Evolutionary conservation across 2,329 filamentous ascomycete species (phyloP), one percentile per base, ranked within the genome.

Genomic region (Escovopsis sp.): DNA sequence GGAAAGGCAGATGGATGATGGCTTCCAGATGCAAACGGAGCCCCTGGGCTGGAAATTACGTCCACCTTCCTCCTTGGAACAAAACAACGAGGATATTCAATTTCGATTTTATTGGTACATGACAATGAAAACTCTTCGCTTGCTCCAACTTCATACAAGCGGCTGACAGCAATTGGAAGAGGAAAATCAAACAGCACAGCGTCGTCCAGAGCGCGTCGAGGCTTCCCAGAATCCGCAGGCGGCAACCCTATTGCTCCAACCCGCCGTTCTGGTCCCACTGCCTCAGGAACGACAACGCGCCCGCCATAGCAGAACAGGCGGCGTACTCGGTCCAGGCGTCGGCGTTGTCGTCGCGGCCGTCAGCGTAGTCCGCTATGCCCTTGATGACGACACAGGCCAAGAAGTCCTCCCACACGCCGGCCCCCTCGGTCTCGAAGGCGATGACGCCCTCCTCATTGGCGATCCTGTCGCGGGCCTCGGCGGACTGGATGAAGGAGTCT

Each of bases 301-400:
- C 28, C 25, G 39, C 25, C 19, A 57, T 56, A 5, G 57, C 56
- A 2, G 48, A 52, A 0, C 49, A 50, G 1, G 58, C 52, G 2
- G 56, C 56, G 44, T 55, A 61, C 4, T 38, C 27, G 33, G 59
- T 55, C 55, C 53, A 61, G 14, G 5, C 4, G 9, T 3, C 5
- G 14, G 5, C 4, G 8, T 25, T 25, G 31, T 46, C 50, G 42
- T 60, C 57, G 41, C 61, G 58, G 16, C 53, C 50, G 37, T 62
- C 59, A 0, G 55, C 52, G 39, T 61, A 62, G 43, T 61, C 54
- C 35, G 52, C 56, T 2, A 56, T 52, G 6, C 56, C 54, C 23
- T 56, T 55, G 31, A 62, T 52, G 2, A 56, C 46, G 1, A 61
- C 27, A 25, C 52, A 55, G 0, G 55, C 55, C 5, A 18, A 18